A percentile compares a stretch with the other conserved stretches of the same genome.
These are phyloP conservation scores for Zymoseptoria crescenta DNA, from an alignment of 2,329 filamentous ascomycete genomes.

Conservation along the genomic window DNA sequence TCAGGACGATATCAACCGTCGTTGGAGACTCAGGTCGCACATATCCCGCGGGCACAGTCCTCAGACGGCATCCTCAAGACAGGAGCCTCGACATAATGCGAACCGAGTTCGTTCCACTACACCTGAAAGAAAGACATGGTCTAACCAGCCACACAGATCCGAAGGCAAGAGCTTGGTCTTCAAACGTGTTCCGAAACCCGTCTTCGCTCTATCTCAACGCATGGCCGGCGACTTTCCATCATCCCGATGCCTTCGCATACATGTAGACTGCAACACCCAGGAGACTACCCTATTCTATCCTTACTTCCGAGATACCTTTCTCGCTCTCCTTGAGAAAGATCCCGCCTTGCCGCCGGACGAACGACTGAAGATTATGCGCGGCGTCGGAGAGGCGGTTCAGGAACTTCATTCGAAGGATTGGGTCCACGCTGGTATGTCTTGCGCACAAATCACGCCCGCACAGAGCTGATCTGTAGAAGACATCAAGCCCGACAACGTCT, in stretches of 20 bases:
- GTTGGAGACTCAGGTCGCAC: slow-evolving; percentile 31
- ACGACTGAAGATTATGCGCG: slow-evolving; percentile 30
- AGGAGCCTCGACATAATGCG: slow-evolving; percentile 27
- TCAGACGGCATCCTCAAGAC: slow-evolving; percentile 26
- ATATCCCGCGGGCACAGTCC: slow-evolving; percentile 28
- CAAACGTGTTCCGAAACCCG: slow-evolving; percentile 27
- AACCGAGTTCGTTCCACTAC: slow-evolving; percentile 27
- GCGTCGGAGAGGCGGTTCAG: slow-evolving; percentile 29
- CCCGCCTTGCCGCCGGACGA: slow-evolving; percentile 23
- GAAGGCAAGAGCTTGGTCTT: slow-evolving; percentile 28
- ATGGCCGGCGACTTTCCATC: slow-evolving; percentile 29
- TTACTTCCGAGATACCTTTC: slow-evolving; percentile 30
- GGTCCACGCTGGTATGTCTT: slow-evolving; percentile 30
- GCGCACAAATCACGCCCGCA: not conserved
- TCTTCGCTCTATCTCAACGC: slow-evolving; percentile 29
- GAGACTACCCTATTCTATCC: slow-evolving; percentile 31
- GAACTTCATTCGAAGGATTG: slow-evolving; percentile 33
- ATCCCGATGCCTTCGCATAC: slow-evolving; percentile 31
- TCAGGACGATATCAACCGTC: slow-evolving; percentile 30
- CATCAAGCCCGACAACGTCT: slow-evolving; percentile 35
- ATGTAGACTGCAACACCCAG: slow-evolving; percentile 30
- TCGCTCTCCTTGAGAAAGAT: slow-evolving; percentile 29
- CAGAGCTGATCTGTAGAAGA: slow-evolving; percentile 25
- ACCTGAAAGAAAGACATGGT: not conserved
- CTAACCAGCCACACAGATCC: slow-evolving; percentile 22